Evolutionary conservation across 116 monocot species (phyloP), one percentile per base, ranked within the genome.

Genomic region (Cymodocea nodosa): DNA sequence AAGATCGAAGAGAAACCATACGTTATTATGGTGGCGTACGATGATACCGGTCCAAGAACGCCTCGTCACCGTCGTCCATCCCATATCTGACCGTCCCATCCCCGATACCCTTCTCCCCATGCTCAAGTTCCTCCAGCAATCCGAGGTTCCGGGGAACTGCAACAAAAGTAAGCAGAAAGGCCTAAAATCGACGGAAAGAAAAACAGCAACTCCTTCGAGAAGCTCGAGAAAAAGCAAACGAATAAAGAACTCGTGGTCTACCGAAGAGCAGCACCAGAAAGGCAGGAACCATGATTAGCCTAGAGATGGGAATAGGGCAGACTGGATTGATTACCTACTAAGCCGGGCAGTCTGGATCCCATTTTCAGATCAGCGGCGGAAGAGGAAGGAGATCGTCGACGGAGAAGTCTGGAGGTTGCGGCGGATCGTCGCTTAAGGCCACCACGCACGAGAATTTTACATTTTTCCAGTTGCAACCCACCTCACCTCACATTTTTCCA

Each of bases 51-150:
- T 87, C 87, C 87, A 87, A 5, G 80, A 83, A 7, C 76, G 75
- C 87, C 17, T 83, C 87, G 71, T 87, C 83, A 50, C 78, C 75
- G 76, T 87, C 87, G 76, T 83, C 87, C 83, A 87, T 87, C 25
- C 83, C 87, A 83, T 30, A 30, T 1, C 30, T 30, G 30, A n/a
- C 30, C 30, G 30, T 30, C 2, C 30, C 30, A 3, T 30, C 40
- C 40, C 87, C 87, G 16, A 87, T 87, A 16, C 83, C 87, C 69
- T 87, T 83, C 68, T 87, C 87, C 6, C 87, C 87, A 59, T 84
- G 76, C 64, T 87, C 87, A 16, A 87, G 84, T 66, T 87, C 87
- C 81, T 87, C 87, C 30, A 84, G 72, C 65, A 87, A 70, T 74
- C 79, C 84, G 57, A 87, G 84, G 63, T 74, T 87, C 56, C 87